Conservation (phyloP, 1,284 basidiomycete genomes). For the Mycosarcoma maydis region DNA sequence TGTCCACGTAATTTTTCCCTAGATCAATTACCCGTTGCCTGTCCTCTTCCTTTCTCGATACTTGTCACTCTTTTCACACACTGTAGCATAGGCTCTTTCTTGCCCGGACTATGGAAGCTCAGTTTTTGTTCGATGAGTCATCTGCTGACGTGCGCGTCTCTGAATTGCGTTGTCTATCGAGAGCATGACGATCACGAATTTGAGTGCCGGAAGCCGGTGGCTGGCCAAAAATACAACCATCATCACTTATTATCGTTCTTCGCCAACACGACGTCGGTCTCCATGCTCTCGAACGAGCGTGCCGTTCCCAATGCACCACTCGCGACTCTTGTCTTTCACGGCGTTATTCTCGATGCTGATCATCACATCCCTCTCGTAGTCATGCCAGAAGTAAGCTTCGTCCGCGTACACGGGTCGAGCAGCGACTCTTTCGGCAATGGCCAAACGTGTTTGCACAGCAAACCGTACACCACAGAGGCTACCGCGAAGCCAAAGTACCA, state of each 20-base stretch:
- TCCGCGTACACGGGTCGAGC: slow-evolving; percentile 27
- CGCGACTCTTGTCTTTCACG: neutral
- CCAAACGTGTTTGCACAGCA: slow-evolving; percentile 25
- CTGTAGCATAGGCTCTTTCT: slow-evolving; percentile 3
- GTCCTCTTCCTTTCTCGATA: slow-evolving; percentile 5
- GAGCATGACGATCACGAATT: too few species aligned
- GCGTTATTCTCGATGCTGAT: slow-evolving; percentile 7
- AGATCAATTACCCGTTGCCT: too few species aligned
- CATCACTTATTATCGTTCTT: slow-evolving; percentile 5
- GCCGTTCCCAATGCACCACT: neutral
- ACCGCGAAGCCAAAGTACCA: slow-evolving; percentile 33
- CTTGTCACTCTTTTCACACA: slow-evolving; percentile 1
- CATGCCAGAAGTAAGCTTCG: slow-evolving; percentile 14
- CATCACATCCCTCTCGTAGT: slow-evolving; percentile 3
- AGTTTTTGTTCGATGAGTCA: too few species aligned
- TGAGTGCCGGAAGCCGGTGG: too few species aligned
- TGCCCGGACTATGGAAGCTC: neutral
- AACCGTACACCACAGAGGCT: slow-evolving; percentile 7
- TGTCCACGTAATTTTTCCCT: slow-evolving; percentile 11
- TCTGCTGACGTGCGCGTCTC: too few species aligned
- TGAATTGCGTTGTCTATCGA: too few species aligned
- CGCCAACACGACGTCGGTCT: slow-evolving; percentile 9
- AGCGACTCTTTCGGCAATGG: slow-evolving; percentile 18
- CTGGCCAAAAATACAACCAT: neutral
- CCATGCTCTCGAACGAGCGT: slow-evolving; percentile 17